These are phyloP conservation scores for Fraxinus latifolia DNA, from an alignment of 305 asterid species.

Conservation along the genomic window DNA sequence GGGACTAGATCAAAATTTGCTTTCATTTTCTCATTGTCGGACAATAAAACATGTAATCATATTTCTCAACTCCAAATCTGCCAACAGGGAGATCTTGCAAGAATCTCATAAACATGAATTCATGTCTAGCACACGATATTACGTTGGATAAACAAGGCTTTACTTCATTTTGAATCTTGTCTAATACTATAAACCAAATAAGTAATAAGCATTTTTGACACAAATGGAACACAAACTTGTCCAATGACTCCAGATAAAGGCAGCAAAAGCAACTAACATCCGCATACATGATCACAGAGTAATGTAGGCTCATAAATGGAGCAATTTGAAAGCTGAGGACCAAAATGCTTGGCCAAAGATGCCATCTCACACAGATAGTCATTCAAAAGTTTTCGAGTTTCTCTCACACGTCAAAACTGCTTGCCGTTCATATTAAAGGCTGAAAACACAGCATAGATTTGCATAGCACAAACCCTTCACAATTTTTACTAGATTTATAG, in stretches of 20 bases:
- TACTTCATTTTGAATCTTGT: neutral
- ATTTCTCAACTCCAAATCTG: neutral
- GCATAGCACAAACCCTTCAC: neutral
- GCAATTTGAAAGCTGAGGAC: neutral
- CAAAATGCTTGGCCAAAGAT: neutral
- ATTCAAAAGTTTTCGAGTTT: neutral
- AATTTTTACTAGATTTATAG: neutral
- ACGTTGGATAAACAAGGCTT: neutral
- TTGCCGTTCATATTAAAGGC: neutral
- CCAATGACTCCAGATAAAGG: neutral
- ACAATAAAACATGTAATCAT: neutral
- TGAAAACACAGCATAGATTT: slow-evolving; percentile 5
- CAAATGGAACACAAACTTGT: neutral
- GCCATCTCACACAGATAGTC: neutral
- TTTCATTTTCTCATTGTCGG: neutral
- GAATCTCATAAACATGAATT: neutral
- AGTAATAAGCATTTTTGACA: neutral
- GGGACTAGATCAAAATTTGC: neutral
- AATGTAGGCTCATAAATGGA: neutral
- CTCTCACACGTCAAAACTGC: neutral
- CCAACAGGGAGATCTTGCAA: neutral
- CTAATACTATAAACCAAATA: neutral
- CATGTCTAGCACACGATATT: neutral
- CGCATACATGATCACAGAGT: neutral
- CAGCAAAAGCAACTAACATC: neutral